A percentile compares a stretch with the other conserved stretches of the same genome.
Evolutionary conservation across 495 filamentous ascomycete species (phyloP).

Genomic region (Neurospora sp.): DNA sequence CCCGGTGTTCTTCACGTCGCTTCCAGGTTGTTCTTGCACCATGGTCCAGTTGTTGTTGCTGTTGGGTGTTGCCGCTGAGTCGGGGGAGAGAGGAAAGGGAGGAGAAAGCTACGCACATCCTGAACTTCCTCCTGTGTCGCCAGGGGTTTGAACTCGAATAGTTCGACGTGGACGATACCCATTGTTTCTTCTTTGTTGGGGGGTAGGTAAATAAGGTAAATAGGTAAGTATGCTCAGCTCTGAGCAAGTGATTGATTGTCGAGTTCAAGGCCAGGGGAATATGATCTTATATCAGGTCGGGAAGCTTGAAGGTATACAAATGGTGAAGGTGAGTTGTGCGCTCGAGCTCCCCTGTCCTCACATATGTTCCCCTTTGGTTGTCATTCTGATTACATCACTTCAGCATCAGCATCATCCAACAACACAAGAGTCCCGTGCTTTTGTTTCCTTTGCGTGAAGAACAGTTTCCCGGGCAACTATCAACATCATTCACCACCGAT

Average conservation of each 20-base stretch:
- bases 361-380: neutral
- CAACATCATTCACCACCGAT: too few relatives aligned
- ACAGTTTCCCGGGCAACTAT: neutral
- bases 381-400: neutral
- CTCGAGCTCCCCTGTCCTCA: neutral
- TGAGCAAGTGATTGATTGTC: too few relatives aligned
- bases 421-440: neutral
- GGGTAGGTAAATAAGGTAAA: neutral
- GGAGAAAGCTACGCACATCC: neutral
- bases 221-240: neutral
- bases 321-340: neutral
- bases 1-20: too few relatives aligned
- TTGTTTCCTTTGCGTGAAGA: neutral
- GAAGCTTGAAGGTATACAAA: neutral
- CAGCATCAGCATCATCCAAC: neutral
- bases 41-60: neutral
- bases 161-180: conserved; percentile 4
- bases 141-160: conserved; percentile 5
- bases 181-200: neutral
- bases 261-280: neutral
- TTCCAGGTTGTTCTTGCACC: too few relatives aligned
- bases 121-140: conserved; percentile 7
- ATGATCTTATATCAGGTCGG: neutral
- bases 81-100: neutral
- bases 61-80: neutral